Evolutionary conservation across 148 eudicot species (phyloP).

Genomic region (Rhododendron ferrugineum): DNA sequence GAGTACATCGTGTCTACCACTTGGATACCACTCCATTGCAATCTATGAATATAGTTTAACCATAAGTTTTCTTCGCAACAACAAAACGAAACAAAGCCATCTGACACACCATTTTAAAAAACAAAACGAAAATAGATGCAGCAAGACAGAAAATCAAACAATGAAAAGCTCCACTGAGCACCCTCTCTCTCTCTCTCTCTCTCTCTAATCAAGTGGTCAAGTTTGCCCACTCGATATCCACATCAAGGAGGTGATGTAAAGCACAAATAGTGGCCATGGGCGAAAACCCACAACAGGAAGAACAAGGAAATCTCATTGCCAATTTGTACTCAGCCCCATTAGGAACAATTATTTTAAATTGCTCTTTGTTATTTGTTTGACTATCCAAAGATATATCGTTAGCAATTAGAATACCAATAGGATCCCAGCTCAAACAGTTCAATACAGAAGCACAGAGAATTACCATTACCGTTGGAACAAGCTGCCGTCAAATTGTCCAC

Average conservation of each 20-base stretch:
- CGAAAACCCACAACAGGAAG: neutral
- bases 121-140: neutral
- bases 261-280: neutral
- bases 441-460: slow-evolving; percentile 8
- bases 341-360: neutral
- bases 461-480: slow-evolving; percentile 20
- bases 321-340: neutral
- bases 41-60: neutral
- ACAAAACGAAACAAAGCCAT: neutral
- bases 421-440: neutral
- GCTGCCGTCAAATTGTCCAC: slow-evolving; percentile 27
- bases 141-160: neutral
- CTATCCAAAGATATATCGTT: neutral
- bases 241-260: neutral
- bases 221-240: slow-evolving; percentile 1
- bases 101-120: neutral
- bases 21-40: neutral
- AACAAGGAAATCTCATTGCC: neutral
- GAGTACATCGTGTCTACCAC: too few species aligned
- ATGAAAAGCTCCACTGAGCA: neutral
- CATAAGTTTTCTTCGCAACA: neutral
- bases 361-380: neutral
- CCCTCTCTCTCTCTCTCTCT: neutral
- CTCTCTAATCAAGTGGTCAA: neutral
- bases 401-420: neutral